Base-by-base conservation (phyloP, 345 rosid species). In the Camelina laxa region DNA sequence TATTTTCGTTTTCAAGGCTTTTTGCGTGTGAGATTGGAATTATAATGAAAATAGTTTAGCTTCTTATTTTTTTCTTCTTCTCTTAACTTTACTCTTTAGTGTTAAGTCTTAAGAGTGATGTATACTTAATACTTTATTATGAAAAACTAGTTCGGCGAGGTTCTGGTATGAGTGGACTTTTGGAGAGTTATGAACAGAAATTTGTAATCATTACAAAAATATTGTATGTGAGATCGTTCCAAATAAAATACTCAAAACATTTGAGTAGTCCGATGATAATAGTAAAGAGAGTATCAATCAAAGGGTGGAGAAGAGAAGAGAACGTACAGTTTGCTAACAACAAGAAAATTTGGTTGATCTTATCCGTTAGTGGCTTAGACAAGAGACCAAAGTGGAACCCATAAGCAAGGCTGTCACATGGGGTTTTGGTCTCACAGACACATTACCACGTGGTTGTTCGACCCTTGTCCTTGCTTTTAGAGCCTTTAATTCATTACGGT, bases 371-470 rank as follows among this genome's bases (percentile, higher is more conserved):
- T 77, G 66, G 67, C 44, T 69, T 36, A 47, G 7, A 31, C 1
- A 5, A 33, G 8, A 64, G 51, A 36, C 61, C 61, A 21, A 57
- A 39, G 69, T 71, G 63, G 80, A 72, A 21, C 73, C 74, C 41
- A 4, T 15, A 65, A 17, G 21, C 45, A 63, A 33, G 9, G 75
- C 80, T 77, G 80, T 77, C 70, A 68, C 22, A 67, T 60, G 13
- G 61, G 60, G 21, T 33, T 50, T 60, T 61, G 57, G 57, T 68
- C 55, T 68, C 57, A 44, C 57, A 44, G 36, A 41, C 20, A 3
- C 33, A 75, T 1, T 21, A n/a, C 74, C 75, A 69, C 79, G 75
- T 76, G 79, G 27, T 60, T n/a, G n/a, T n/a, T n/a, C n/a, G n/a
- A n/a, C n/a, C n/a, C n/a, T n/a, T n/a, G n/a, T n/a, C n/a, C n/a